Evolutionary conservation across 306 rosid species (phyloP).

Genomic region (Geum urbanum): DNA sequence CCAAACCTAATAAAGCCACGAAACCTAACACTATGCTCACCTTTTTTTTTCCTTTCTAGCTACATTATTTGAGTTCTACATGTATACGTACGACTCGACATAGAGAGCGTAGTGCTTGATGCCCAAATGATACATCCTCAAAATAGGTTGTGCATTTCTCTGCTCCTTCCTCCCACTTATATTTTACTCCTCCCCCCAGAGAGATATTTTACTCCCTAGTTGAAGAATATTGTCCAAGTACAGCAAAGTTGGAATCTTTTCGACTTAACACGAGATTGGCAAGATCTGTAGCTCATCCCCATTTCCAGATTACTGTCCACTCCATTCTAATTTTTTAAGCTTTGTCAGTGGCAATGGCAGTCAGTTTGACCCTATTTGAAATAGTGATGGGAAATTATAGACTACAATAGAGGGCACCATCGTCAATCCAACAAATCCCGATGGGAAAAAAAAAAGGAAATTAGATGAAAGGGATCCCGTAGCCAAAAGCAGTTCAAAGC

Average conservation of each 20-base stretch:
- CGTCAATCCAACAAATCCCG: not conserved
- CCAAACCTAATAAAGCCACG: not conserved
- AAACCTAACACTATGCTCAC: not conserved
- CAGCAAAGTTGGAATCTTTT: constrained; percentile 10
- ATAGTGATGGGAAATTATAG: not conserved
- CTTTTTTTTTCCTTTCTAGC: not conserved
- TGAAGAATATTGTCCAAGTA: not conserved
- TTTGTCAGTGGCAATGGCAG: not conserved
- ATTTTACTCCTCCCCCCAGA: not conserved
- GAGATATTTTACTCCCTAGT: no score
- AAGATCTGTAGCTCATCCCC: not conserved
- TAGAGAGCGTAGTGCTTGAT: not conserved
- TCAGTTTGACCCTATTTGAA: constrained; percentile 3
- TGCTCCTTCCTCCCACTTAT: not conserved
- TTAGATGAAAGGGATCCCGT: no score
- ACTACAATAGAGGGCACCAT: not conserved
- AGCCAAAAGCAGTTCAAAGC: constrained; percentile 4
- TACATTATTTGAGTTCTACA: not conserved
- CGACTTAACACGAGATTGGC: constrained; percentile 1
- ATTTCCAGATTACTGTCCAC: not conserved
- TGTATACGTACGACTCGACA: not conserved
- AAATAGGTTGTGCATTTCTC: not conserved
- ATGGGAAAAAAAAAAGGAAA: not conserved
- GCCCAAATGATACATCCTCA: not conserved
- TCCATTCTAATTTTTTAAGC: not conserved